Conservation (phyloP, 2,329 filamentous ascomycete genomes). For the Aspergillus fumigatus region DNA sequence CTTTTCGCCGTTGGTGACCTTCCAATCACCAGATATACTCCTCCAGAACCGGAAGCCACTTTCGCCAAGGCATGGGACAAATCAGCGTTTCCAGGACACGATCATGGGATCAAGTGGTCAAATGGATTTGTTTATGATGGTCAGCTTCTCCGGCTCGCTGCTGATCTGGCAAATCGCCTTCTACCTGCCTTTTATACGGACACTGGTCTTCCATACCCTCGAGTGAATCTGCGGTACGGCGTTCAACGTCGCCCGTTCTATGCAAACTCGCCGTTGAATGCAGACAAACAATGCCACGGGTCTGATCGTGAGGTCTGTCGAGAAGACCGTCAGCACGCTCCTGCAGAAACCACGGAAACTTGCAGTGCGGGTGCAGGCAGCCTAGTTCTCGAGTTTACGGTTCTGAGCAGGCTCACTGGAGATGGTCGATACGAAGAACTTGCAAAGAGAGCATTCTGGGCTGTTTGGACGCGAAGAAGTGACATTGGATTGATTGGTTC, state of each 20-base stretch:
- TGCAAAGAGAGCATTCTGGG: constrained; percentile 92
- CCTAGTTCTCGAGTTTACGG: constrained; percentile 87
- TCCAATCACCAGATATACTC: constrained; percentile 74
- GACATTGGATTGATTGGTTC: constrained; percentile 82
- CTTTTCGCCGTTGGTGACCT: constrained; percentile 87
- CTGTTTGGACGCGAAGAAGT: constrained; percentile 86
- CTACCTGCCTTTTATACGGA: constrained; percentile 88
- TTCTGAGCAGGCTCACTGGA: constrained; percentile 80
- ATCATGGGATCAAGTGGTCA: constrained; percentile 60
- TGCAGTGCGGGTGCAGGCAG: constrained; percentile 97
- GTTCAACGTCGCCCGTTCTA: constrained; percentile 71
- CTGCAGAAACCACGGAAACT: constrained; percentile 81
- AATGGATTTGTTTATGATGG: constrained; percentile 81
- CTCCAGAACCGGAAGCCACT: constrained; percentile 37
- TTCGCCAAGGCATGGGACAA: constrained; percentile 42
- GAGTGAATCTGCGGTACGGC: constrained; percentile 85
- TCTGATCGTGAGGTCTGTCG: constrained; percentile 43
- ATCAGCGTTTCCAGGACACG: constrained; percentile 14
- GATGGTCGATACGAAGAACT: constrained; percentile 83
- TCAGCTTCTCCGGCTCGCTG: constrained; percentile 81
- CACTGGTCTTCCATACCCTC: constrained; percentile 89
- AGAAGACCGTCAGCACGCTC: constrained; percentile 16
- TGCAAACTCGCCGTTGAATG: constrained; percentile 72
- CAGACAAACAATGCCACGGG: constrained; percentile 40
- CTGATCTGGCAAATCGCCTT: constrained; percentile 77